These are phyloP conservation scores for Exophiala sp. DNA, from an alignment of 2,329 filamentous ascomycete species.

Conservation along the genomic window DNA sequence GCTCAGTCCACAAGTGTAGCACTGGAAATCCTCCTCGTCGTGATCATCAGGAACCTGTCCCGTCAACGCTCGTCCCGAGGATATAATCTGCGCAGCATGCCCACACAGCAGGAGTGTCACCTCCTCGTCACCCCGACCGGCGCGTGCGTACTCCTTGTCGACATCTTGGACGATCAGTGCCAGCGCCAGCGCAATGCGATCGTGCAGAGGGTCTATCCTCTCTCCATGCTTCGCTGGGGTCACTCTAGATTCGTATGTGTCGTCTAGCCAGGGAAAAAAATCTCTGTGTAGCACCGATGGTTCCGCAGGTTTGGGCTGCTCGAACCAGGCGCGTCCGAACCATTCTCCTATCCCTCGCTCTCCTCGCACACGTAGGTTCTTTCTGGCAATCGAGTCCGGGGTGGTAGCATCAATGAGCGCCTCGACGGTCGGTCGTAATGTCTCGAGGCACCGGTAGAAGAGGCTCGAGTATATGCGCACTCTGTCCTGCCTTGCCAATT, in stretches of 20 bases:
- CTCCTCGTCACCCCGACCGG: slow-evolving; percentile 52
- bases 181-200: slow-evolving; percentile 66
- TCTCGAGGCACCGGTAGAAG: slow-evolving; percentile 85
- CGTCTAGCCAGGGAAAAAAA: slow-evolving; percentile 58
- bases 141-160: slow-evolving; percentile 35
- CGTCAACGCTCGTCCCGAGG: slow-evolving; percentile 77
- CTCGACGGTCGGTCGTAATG: slow-evolving; percentile 63
- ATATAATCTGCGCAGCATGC: slow-evolving; percentile 87
- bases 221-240: slow-evolving; percentile 76
- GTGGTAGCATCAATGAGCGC: slow-evolving; percentile 32
- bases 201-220: slow-evolving; percentile 72
- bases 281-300: slow-evolving; percentile 59
- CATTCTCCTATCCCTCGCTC: slow-evolving; percentile 65
- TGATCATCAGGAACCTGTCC: slow-evolving; percentile 69
- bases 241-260: slow-evolving; percentile 55
- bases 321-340: slow-evolving; percentile 82
- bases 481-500: slow-evolving; percentile 60
- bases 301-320: slow-evolving; percentile 74
- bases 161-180: slow-evolving; percentile 34
- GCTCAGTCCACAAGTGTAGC: slow-evolving; percentile 78
- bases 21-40: slow-evolving; percentile 74
- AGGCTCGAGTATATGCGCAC: slow-evolving; percentile 69
- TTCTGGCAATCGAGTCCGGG: neutral
- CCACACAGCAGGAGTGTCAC: slow-evolving; percentile 74
- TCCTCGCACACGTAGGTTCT: slow-evolving; percentile 32